Evolutionary conservation across 441 rosid species (phyloP), one percentile per base, ranked within the genome.

Genomic region (Euphorbia corollata): DNA sequence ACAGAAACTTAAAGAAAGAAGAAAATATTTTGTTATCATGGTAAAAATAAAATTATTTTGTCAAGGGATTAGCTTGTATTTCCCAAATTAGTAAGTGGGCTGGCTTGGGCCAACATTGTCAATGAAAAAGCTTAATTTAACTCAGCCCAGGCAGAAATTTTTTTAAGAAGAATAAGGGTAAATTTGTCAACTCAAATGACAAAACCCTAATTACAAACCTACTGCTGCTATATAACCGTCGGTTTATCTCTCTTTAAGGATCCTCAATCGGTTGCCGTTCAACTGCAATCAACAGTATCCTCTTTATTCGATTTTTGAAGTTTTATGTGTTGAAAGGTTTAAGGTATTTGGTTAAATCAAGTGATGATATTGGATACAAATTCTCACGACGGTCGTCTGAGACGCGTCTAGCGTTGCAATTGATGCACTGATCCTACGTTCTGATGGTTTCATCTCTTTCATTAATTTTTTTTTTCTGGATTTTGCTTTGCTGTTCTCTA

Each of bases 301-400:
- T 41, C 23, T 62, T 8, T 39, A 38, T 19, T 7, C 43, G 12
- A 15, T 8, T 11, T 5, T 0, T 38, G 13, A 8, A 8, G 10
- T 16, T 9, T 27, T 2, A 4, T 38, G 20, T 16, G 13, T 20
- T 50, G 1, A 2, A 0, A 0, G 5, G n/a, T 6, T 8, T 5
- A 27, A 8, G 0, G 18, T 47, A 55, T 39, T n/a, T 15, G 2
- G 6, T 34, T 20, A 41, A 68, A 67, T 74, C 85, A 76, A 58
- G 71, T 75, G 83, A 79, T 76, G 86, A 81, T 56, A 53, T 75
- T 79, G 80, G 89, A 81, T 64, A 1, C 56, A 74, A 65, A 61
- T 56, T 82, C 84, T 85, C 84, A 82, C 85, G 81, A 82, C 81
- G 82, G 85, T 82, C 83, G 78, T 82, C 86, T 77, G 88, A 84